These are phyloP conservation scores for Jaenimonas drosophilae DNA, from an alignment of 208 protist genomes.

Conservation along the genomic window DNA sequence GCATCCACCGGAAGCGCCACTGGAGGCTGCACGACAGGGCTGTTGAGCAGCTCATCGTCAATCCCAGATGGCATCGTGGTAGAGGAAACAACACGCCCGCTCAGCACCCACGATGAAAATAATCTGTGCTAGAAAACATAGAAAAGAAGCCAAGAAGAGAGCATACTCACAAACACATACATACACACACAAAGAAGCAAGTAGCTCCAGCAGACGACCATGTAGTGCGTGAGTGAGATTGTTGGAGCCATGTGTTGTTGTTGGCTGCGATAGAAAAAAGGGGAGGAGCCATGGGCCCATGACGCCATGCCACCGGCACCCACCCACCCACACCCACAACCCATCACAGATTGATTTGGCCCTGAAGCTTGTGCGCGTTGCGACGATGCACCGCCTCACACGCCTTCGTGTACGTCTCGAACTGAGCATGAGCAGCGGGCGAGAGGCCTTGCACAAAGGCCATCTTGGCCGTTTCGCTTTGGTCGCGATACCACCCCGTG, in stretches of 20 bases:
- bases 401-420: constrained; percentile 44
- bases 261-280: too few relatives aligned
- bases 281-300: too few relatives aligned
- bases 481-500: constrained; percentile 73
- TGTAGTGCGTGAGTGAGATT: too few relatives aligned
- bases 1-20: too few relatives aligned
- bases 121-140: too few relatives aligned
- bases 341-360: constrained; percentile 54
- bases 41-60: too few relatives aligned
- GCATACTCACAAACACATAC: background rate
- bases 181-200: background rate
- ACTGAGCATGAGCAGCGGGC: constrained; percentile 51
- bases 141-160: background rate
- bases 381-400: constrained; percentile 81
- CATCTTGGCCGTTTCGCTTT: constrained; percentile 41
- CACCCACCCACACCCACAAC: background rate
- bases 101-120: too few relatives aligned
- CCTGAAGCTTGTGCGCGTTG: constrained; percentile 87
- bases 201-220: too few relatives aligned
- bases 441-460: constrained; percentile 32
- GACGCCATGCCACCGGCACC: background rate
- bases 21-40: too few relatives aligned
- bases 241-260: too few relatives aligned
- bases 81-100: too few relatives aligned
- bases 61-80: too few relatives aligned